phyloP scores from a whole-genome alignment of 352 stramenopile genomes.

The Phytophthora pinifolia region DNA sequence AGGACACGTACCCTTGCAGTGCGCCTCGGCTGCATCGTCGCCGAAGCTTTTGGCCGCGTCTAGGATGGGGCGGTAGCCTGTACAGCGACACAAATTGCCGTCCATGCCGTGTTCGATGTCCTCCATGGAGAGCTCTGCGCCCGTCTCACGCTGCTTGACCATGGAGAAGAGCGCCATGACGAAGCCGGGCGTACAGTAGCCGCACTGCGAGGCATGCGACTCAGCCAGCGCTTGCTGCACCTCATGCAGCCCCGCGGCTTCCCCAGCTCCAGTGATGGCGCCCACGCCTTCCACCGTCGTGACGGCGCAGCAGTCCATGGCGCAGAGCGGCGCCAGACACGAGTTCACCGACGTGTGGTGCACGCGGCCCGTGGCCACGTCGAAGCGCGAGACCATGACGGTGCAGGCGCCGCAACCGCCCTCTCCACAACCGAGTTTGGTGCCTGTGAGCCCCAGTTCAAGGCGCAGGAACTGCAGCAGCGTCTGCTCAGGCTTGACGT shows the following conservation, averaged over 20 bases:
- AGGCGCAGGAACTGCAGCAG: constrained; percentile 85
- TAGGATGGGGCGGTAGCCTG: constrained; percentile 81
- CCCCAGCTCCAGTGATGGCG: constrained; percentile 27
- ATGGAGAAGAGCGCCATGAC: constrained; percentile 87
- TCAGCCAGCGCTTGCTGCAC: constrained; percentile 91
- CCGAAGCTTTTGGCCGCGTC: constrained; percentile 89
- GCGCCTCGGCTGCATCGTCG: constrained; percentile 50
- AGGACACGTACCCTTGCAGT: constrained; percentile 66
- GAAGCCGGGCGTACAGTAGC: constrained; percentile 91
- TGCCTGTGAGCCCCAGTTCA: constrained; percentile 70
- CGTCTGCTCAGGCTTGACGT: constrained; percentile 72
- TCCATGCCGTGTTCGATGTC: constrained; percentile 94
- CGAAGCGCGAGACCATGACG: constrained; percentile 89
- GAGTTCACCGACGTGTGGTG: constrained; percentile 85
- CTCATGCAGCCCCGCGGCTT: constrained; percentile 61
- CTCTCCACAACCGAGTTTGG: constrained; percentile 93
- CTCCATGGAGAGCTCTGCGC: constrained; percentile 73
- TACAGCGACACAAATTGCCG: constrained; percentile 96
- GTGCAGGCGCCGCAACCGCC: constrained; percentile 96
- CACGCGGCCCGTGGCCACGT: constrained; percentile 43
- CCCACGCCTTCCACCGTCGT: constrained; percentile 88
- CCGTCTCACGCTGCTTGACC: constrained; percentile 73
- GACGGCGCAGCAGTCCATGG: constrained; percentile 81
- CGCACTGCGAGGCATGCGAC: constrained; percentile 94
- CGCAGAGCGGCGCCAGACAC: constrained; percentile 82